Evolutionary conservation across 2,329 filamentous ascomycete species (phyloP).

Genomic region (Diplodia seriata): DNA sequence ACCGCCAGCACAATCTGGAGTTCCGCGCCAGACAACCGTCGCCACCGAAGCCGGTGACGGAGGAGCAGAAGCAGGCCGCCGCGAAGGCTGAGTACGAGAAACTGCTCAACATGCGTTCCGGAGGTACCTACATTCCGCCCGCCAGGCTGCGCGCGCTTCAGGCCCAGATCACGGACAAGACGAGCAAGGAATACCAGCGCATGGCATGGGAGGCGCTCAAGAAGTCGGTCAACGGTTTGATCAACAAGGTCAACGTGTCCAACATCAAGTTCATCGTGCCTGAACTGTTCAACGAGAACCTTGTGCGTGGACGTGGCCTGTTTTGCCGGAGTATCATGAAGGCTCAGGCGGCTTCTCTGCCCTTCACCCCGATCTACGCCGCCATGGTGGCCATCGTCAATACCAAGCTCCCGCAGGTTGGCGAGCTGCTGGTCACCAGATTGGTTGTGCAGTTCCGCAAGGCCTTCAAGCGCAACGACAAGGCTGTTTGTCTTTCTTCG

Average conservation of each 20-base stretch:
- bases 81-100: conserved; percentile 95
- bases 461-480: conserved; percentile 94
- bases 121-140: conserved; percentile 95
- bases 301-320: conserved; percentile 86
- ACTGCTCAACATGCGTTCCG: conserved; percentile 88
- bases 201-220: conserved; percentile 99
- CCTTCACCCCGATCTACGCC: conserved; percentile 95
- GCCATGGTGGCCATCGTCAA: conserved; percentile 97
- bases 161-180: conserved; percentile 96
- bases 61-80: conserved; percentile 84
- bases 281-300: conserved; percentile 92
- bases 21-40: conserved; percentile 50
- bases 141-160: conserved; percentile 89
- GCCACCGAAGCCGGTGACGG: conserved; percentile 64
- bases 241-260: conserved; percentile 98
- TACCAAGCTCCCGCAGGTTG: conserved; percentile 93
- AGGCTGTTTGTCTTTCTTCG: conserved; percentile 89
- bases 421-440: conserved; percentile 85
- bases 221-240: conserved; percentile 97
- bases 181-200: conserved; percentile 94
- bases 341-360: conserved; percentile 92
- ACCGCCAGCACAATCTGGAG: conserved; percentile 61
- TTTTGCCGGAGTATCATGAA: conserved; percentile 99
- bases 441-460: conserved; percentile 93
- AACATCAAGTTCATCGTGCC: conserved; percentile 99